Evolutionary conservation across 2,329 filamentous ascomycete genomes (phyloP), one percentile per base, ranked within the genome.

Genomic region (Apiospora sp.): DNA sequence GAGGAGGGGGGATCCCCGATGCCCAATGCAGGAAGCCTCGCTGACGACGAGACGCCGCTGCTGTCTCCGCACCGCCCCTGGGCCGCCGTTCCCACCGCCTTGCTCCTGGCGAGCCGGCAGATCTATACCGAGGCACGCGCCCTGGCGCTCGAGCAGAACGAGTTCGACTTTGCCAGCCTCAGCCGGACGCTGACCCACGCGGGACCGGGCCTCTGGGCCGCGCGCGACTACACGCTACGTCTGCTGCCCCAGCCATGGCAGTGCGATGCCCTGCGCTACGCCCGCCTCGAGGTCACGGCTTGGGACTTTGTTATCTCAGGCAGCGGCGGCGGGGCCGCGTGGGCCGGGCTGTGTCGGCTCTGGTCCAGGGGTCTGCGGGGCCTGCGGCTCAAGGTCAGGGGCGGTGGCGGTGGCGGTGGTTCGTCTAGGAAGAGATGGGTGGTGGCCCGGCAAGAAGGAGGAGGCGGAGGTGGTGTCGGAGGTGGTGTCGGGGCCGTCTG

Each of bases 81-180:
- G 12, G 82, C 80, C 22, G 82, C 81, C 24, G 76, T 87, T 1
- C 86, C 87, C 0, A 81, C 82, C 1, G 78, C 78, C 3, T 77
- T 88, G 6, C 82, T 87, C 2, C 73, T 71, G 6, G 74, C 80
- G 30, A 84, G 80, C 74, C 79, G 78, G 37, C 83, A 86, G 71
- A 75, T 87, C 27, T 87, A 87, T 77, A 44, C 76, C 70, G 86
- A 88, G 74, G 79, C 81, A 4, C 81, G 84, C 4, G 24, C 72
- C 0, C 37, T 87, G 2, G 84, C 86, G 2, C 86, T 86, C 74
- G 74, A 77, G 10, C 72, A 77, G 30, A 86, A 85, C 77, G 85
- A 87, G 70, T 87, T 87, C 72, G 81, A 82, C 34, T 88, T 87
- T 73, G 79, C 24, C 14, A 4, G 27, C 14, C 51, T 58, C 27